Base-by-base conservation (phyloP, 768 basidiomycete species). In the Leccinum rimulosum region DNA sequence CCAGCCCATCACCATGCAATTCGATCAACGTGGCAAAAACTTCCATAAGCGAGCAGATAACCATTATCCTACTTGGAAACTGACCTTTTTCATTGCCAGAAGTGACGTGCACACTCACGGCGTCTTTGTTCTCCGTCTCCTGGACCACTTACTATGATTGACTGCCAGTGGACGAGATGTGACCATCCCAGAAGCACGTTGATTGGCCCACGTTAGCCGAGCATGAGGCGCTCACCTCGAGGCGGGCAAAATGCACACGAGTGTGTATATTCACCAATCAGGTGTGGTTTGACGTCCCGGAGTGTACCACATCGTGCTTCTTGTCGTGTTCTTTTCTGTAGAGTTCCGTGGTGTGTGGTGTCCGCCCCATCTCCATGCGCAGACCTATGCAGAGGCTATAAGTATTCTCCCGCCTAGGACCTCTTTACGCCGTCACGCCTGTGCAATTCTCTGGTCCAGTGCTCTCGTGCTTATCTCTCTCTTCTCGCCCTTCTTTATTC, bases 291-390 rank as follows among this genome's bases (percentile, higher is more conserved):
- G 50, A 53, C 47, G 35, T 33, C 43, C 60, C 25, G 17, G 7
- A 30, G n/a, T 40, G 47, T 40, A 27, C 22, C 30, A 27, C 49
- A 55, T 47, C 35, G 12, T 56, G 50, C 55, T 33, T 36, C 45
- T 3, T 40, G 31, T 31, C 54, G 50, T 35, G 30, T 55, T 57
- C 52, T 19, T 40, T 56, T 45, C 28, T 49, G 55, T 36, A 28
- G 54, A 17, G 49, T 30, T 6, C 65, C 59, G 59, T 55, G 59
- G 56, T 60, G 68, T 55, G 64, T 48, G 45, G 25, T 43, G 48
- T 65, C 57, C 66, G 17, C 52, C 65, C 58, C 55, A 14, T 22
- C 57, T 60, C 66, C 68, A 61, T 56, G 68, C 30, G 54, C 52
- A 58, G 27, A 38, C 45, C 30, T 31, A 50, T 47, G n/a, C 51